Conservation (phyloP, 169 alveolate genomes). For the Plasmodium cynomolgi region DNA sequence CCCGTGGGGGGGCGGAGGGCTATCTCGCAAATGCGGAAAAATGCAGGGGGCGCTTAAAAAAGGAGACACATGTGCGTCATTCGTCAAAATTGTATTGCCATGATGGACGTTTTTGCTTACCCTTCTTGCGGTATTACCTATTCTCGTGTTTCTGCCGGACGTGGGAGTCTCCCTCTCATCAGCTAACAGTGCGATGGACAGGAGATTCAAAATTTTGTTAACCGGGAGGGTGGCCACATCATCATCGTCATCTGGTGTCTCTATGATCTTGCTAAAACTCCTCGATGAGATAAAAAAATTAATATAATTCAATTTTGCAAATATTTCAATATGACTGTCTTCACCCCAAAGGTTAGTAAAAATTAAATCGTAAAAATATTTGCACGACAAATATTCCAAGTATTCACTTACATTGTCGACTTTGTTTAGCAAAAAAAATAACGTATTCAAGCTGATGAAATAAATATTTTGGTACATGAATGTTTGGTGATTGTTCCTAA, state of each 20-base stretch:
- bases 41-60: not conserved
- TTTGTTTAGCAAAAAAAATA: slow-evolving; percentile 49
- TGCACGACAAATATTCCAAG: slow-evolving; percentile 20
- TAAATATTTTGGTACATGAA: slow-evolving; percentile 42
- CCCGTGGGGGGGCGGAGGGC: not conserved
- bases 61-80: not conserved
- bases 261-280: not conserved
- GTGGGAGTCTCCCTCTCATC: not conserved
- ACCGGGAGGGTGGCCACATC: not conserved
- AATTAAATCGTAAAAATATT: slow-evolving; percentile 22
- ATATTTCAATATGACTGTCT: slow-evolving; percentile 16
- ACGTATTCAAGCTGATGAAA: slow-evolving; percentile 51
- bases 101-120: not conserved
- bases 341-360: slow-evolving; percentile 8
- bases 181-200: not conserved
- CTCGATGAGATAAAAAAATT: slow-evolving; percentile 42
- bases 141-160: not conserved
- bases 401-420: not conserved
- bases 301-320: slow-evolving; percentile 58
- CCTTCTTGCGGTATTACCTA: not conserved
- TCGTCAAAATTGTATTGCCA: not conserved
- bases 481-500: slow-evolving; percentile 30
- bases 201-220: not conserved
- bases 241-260: not conserved
- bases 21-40: not conserved